Evolutionary conservation across 768 basidiomycete species (phyloP), one percentile per base, ranked within the genome.

Genomic region (Leccinum longicurvipes): DNA sequence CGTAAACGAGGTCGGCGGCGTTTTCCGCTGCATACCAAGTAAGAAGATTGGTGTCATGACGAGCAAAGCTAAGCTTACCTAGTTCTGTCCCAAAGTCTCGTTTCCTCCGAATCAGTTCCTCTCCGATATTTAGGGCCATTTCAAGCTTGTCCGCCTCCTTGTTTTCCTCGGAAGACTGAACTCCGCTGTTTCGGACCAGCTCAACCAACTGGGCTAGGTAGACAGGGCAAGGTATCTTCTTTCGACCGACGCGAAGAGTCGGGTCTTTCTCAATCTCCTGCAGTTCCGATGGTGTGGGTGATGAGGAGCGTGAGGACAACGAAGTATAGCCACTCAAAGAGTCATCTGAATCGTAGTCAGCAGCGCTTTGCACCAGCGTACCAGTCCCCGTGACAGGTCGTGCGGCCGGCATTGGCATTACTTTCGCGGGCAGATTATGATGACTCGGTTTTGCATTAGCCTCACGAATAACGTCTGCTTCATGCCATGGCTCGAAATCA

Each of bases 261-360:
- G 95, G 95, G 61, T 98, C 93, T 50, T 81, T 85, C 64, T 90
- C 91, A 29, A 91, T 86, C 64, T 91, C 93, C 19, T 80, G 87
- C 7, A 95, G 82, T 60, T 91, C 89, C 3, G 84, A 84, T 3
- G 84, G 85, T 0, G 89, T 89, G 0, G 94, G 95, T 2, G 93
- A 95, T 6, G 82, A 70, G 1, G 91, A 86, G 17, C 88, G 87
- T 11, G 86, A 88, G 23, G 80, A 79, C 1, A 79, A 74, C 17
- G 77, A 74, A 7, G 80, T 81, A 68, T 96, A 97, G 4, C 92
- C 93, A 2, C 82, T 82, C 15, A 87, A 69, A 1, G 95, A 81
- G 50, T 96, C 91, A 61, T 92, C 89, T 8, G 94, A 95, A 63
- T 94, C 91, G 47, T 82, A 80, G 29, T 74, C 79, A 45, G 56